Conservation (phyloP, 2,329 filamentous ascomycete genomes). For the Dactylonectria macrodidyma region DNA sequence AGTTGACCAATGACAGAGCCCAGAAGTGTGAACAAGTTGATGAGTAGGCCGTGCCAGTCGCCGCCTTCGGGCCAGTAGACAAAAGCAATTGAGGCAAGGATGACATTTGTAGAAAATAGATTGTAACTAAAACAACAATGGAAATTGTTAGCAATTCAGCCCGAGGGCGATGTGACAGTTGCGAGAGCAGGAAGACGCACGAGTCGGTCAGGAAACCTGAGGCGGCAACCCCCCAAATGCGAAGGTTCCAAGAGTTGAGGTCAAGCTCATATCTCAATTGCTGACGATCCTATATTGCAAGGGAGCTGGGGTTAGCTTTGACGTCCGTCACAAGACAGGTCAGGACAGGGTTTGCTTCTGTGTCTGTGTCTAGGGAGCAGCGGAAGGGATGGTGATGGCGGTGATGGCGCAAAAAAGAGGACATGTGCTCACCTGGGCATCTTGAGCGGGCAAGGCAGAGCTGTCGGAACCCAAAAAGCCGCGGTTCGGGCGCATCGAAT, state of each 20-base stretch:
- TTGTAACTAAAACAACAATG: slow-evolving; percentile 60
- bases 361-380: slow-evolving; percentile 12
- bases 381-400: slow-evolving; percentile 2
- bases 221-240: slow-evolving; percentile 69
- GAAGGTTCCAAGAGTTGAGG: slow-evolving; percentile 68
- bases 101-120: slow-evolving; percentile 69
- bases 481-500: slow-evolving; percentile 58
- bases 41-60: slow-evolving; percentile 62
- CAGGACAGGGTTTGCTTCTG: slow-evolving; percentile 28
- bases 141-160: slow-evolving; percentile 2
- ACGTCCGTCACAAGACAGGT: slow-evolving; percentile 28
- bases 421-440: slow-evolving; percentile 60
- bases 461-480: slow-evolving; percentile 67
- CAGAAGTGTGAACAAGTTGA: slow-evolving; percentile 67
- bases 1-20: slow-evolving; percentile 68
- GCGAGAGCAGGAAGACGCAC: slow-evolving; percentile 51
- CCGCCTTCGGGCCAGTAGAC: slow-evolving; percentile 66
- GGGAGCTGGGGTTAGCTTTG: slow-evolving; percentile 33
- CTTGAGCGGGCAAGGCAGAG: slow-evolving; percentile 64
- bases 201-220: slow-evolving; percentile 69
- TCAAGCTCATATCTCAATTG: slow-evolving; percentile 69
- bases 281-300: slow-evolving; percentile 60
- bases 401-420: slow-evolving; percentile 10
- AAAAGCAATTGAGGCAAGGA: slow-evolving; percentile 66
- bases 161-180: neutral